Evolutionary conservation across 164 flowering plant species (phyloP).

Genomic region (Saururus chinensis): DNA sequence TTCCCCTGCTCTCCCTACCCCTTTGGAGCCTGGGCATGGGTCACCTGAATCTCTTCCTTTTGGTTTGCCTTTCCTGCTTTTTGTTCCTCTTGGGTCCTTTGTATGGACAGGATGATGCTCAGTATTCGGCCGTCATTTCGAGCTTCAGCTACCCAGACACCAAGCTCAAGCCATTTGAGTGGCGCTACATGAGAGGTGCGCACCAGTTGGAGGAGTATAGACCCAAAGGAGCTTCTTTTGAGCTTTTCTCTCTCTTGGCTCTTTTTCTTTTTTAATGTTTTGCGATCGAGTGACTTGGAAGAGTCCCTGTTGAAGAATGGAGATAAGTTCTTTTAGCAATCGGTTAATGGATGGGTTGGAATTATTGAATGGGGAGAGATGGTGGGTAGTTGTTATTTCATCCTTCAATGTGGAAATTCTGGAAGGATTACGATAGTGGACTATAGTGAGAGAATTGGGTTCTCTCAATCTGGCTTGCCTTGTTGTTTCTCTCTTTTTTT

Average conservation of each 20-base stretch:
- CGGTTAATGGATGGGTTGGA: not conserved
- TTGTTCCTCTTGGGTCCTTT: not conserved
- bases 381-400: not conserved
- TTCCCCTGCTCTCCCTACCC: too few species aligned
- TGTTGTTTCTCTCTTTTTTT: too few species aligned
- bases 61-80: not conserved
- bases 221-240: not conserved
- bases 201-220: not conserved
- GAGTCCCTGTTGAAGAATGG: not conserved
- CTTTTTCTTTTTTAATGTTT: not conserved
- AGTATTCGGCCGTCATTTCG: conserved; percentile 24
- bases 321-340: not conserved
- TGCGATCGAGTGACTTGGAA: not conserved
- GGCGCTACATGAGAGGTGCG: conserved; percentile 78
- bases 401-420: too few species aligned
- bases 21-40: not conserved
- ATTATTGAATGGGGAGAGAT: not conserved
- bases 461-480: too few species aligned
- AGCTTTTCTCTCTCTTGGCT: not conserved
- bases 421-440: too few species aligned
- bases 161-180: conserved; percentile 44
- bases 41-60: not conserved
- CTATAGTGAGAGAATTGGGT: too few species aligned
- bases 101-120: not conserved
- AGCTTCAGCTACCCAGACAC: conserved; percentile 48